Base-by-base conservation (phyloP, 352 stramenopile genomes). In the Phytophthora meadii region DNA sequence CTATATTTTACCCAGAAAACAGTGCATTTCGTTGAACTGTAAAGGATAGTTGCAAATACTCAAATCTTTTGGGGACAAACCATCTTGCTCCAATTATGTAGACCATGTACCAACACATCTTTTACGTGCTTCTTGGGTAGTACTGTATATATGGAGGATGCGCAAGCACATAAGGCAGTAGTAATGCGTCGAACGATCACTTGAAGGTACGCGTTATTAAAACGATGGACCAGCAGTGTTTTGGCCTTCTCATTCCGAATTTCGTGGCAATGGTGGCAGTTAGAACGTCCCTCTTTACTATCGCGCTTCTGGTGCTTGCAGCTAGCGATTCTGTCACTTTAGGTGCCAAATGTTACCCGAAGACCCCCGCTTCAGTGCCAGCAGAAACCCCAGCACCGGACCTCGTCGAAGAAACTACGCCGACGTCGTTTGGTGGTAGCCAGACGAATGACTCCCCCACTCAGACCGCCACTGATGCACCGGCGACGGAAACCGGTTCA, bases 301-400 rank as follows among this genome's bases (percentile, higher is more conserved):
- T 59, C 45, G 69, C 74, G 53, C 66, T 78, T 72, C 54, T 81
- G 66, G 69, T 61, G 61, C 30, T 56, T 53, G n/a, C 59, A 36
- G 24, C 51, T 55, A 52, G 24, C 50, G 46, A 32, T 36, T 32
- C 42, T 10, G 50, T 67, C 14, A 47, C 56, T 17, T 40, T 53
- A 22, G 48, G 25, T 1, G 42, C 61, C 56, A 39, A 71, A 32
- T 65, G 56, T 19, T 54, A 53, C 17, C 6, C 28, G 7, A 60
- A 55, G 9, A 57, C 50, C 12, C 36, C 50, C 19, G 27, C 40
- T 4, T 24, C 46, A 6, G 46, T 19, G 14, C 36, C 45, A 28
- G 50, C 12, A 8, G 36, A 39, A 7, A 57, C 36, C 34, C 36
- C 45, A 28, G 36, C 34, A 8, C 50, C 24, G 11, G 17, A 36